Percentiles rank a stretch among this genome's conserved stretches.
phyloP scores from a whole-genome alignment of 2,329 filamentous ascomycete genomes.

The Ilyonectria destructans region DNA sequence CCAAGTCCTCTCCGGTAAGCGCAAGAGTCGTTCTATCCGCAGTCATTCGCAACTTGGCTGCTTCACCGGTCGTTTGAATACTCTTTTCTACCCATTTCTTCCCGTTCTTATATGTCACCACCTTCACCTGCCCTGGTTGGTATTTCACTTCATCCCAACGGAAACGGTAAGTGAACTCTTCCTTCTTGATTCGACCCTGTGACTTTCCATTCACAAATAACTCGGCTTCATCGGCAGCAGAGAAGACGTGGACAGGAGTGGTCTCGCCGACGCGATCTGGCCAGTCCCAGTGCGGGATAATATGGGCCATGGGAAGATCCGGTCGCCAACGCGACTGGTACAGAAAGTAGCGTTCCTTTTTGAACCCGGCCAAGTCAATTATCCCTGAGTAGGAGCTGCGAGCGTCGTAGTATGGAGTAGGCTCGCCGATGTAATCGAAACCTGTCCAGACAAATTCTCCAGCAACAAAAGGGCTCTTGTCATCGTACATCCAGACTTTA shows the following conservation, averaged over 20 bases:
- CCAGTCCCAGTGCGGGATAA: constrained; percentile 73
- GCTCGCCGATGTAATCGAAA: constrained; percentile 67
- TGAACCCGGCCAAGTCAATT: constrained; percentile 71
- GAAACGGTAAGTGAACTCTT: constrained; percentile 62
- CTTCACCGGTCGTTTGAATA: constrained; percentile 59
- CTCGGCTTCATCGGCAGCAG: constrained; percentile 68
- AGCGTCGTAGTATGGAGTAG: constrained; percentile 65
- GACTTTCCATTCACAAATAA: constrained; percentile 68
- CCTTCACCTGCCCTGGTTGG: constrained; percentile 62
- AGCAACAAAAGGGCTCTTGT: constrained; percentile 65
- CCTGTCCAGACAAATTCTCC: constrained; percentile 71
- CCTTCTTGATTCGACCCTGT: constrained; percentile 58
- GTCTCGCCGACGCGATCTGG: constrained; percentile 62
- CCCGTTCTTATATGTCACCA: constrained; percentile 65
- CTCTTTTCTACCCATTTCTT: constrained; percentile 62
- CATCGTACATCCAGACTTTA: constrained; percentile 68
- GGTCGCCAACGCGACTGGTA: constrained; percentile 71
- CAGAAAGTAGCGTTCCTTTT: constrained; percentile 70
- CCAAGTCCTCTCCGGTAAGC: constrained; percentile 62
- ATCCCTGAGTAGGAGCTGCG: constrained; percentile 72
- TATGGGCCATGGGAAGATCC: constrained; percentile 64
- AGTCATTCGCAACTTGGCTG: constrained; percentile 57
- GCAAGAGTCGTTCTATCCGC: constrained; percentile 59
- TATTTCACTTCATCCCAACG: constrained; percentile 69
- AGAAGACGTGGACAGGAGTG: constrained; percentile 71